Evolutionary conservation across 768 basidiomycete genomes (phyloP), one percentile per base, ranked within the genome.

Genomic region (Leccinum variicolor): DNA sequence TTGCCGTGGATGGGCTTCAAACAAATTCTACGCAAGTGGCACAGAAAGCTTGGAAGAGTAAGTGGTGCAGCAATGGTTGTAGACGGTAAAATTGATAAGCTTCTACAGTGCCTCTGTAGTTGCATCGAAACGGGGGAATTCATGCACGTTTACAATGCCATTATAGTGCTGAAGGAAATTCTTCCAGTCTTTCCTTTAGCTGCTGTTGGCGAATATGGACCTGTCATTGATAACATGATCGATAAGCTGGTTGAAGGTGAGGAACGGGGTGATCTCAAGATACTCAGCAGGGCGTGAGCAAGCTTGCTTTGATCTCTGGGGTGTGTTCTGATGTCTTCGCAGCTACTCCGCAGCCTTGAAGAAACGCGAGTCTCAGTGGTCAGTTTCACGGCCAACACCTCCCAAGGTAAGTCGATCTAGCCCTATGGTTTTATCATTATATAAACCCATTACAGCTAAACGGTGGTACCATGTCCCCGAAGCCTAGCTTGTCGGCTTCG

Each of bases 141-240:
- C 71, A 96, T 98, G 90, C 94, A 94, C 65, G 91, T 98, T 54
- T 95, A 96, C 73, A 99, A 99, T 68, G 83, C 92, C n/a, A 90
- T 98, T 72, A 84, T 95, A 39, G 87, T 99, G 28, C 79, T 97
- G 61, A 92, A 94, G 67, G 92, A 97, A 70, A 84, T 98, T 21
- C 80, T 94, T 29, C 87, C 91, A 1, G 88, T 92, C 51, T 97
- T 97, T 74, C 96, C 96, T 26, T 68, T 90, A 10, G 81, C 84
- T 17, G 74, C 83, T 11, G 82, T 87, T 33, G 74, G 75, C 46
- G 81, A 79, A 54, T 76, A 78, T 26, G 90, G 87, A 13, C 66
- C 75, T 10, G 74, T 71, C 41, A 78, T 93, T 46, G 81, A 86
- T 62, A 71, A 69, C 21, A 81, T 84, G 5, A 82, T 95, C 61